Evolutionary conservation across 371 early-diverging fungal genomes (phyloP), one percentile per base, ranked within the genome.

Genomic region (Rhizopus sp.): DNA sequence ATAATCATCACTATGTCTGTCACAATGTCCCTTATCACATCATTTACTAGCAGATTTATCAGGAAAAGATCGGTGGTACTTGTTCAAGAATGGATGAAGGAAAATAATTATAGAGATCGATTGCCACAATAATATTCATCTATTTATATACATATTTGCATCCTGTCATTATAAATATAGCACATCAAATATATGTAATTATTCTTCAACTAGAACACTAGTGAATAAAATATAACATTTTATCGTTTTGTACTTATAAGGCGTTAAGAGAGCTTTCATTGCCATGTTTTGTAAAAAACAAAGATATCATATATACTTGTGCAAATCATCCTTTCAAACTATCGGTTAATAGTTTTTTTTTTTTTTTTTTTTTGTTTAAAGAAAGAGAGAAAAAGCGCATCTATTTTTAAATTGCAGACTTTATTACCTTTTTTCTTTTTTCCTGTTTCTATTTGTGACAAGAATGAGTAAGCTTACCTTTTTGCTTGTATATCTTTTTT

Each of bases 1-100:
- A 64, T 73, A 15, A 38, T 73, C 3, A 49, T 40, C 17, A 48
- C 38, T 30, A 48, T 67, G 7, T 23, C 65, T 8, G 60, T 61
- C 1, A 7, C 30, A 6, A 63, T 64, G 64, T 49, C 60, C 3
- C 40, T 35, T 30, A 35, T 13, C 12, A 57, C 58, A 1, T 30
- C 32, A 2, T 10, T 63, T 5, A 12, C 16, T 47, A 39, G 52
- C 17, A 16, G 34, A 16, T 38, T 32, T 9, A 34, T 62, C 13
- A 47, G 35, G 29, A 62, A 57, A 33, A 37, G 44, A 16, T 30
- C 57, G 5, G 45, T 4, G 7, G 16, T 12, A 2, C 15, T 30
- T 29, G 31, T 9, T 29, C 8, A 16, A 17, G 53, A 40, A 42
- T 62, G 63, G 63, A 47, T 7, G 31, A 40, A 41, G 6, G 8